Conservation (phyloP, 2,329 filamentous ascomycete genomes). For the Fusarium fujikuroi region DNA sequence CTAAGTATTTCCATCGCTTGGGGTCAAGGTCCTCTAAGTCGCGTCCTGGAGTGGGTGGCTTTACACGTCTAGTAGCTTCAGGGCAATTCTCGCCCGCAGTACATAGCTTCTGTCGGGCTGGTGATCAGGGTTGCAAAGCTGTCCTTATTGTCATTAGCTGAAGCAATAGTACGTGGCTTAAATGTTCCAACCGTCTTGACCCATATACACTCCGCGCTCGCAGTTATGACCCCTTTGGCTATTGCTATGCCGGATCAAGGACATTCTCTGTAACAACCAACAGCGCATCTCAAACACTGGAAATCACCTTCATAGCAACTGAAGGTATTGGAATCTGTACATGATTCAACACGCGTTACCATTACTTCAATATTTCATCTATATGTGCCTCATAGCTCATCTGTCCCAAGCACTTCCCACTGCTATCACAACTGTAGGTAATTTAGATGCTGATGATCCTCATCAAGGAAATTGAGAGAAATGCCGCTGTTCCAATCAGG, state of each 20-base stretch:
- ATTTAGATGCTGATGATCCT: neutral
- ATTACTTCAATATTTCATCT: neutral
- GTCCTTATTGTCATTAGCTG: too few species aligned
- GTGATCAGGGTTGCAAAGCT: too few species aligned
- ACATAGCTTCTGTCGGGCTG: neutral
- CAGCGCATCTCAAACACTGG: fast-evolving
- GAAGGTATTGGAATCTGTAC: fast-evolving
- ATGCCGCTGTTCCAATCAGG: neutral
- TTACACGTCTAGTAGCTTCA: neutral
- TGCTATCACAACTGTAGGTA: neutral
- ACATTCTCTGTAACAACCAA: too few species aligned
- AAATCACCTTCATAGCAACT: too few species aligned
- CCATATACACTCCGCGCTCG: fast-evolving
- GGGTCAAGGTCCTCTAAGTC: too few species aligned
- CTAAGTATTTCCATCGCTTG: too few species aligned
- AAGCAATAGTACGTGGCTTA: fast-evolving
- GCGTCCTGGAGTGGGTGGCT: neutral
- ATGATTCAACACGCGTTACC: too few species aligned
- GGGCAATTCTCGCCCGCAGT: neutral
- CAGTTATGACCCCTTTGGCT: too few species aligned
- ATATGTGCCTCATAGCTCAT: too few species aligned
- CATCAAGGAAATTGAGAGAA: neutral
- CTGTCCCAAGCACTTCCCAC: neutral
- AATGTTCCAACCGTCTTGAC: neutral
- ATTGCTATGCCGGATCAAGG: fast-evolving